A percentile compares a stretch with the other conserved stretches of the same genome.
These are phyloP conservation scores for Dothideomycetidae sp. DNA, from an alignment of 2,329 filamentous ascomycete genomes.

Conservation along the genomic window DNA sequence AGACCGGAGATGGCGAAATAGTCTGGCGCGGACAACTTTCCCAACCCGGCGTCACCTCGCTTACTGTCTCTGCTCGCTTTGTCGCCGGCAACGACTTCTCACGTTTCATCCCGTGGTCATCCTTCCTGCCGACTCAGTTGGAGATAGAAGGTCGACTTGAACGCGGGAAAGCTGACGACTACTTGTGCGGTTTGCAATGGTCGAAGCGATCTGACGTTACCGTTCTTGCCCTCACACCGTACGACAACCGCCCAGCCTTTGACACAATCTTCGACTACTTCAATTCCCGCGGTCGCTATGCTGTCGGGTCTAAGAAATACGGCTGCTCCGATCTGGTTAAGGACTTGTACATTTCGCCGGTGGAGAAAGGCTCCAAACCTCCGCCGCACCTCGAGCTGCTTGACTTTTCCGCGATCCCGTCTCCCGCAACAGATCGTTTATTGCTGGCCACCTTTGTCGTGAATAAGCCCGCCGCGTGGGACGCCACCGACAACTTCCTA, in stretches of 20 bases:
- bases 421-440: slow-evolving; percentile 56
- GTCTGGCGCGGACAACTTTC: slow-evolving; percentile 63
- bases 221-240: slow-evolving; percentile 55
- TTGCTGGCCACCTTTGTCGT: slow-evolving; percentile 78
- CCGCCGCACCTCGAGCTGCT: slow-evolving; percentile 82
- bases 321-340: slow-evolving; percentile 49
- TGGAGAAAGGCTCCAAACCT: slow-evolving; percentile 54
- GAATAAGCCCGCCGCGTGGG: slow-evolving; percentile 22
- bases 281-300: slow-evolving; percentile 64
- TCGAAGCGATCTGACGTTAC: slow-evolving; percentile 71
- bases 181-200: slow-evolving; percentile 75
- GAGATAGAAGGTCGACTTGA: slow-evolving; percentile 69
- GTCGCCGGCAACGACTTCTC: slow-evolving; percentile 72
- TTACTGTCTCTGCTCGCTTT: slow-evolving; percentile 58
- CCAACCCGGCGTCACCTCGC: slow-evolving; percentile 17
- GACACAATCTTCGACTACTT: slow-evolving; percentile 80
- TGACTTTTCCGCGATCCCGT: slow-evolving; percentile 68
- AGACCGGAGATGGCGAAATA: slow-evolving; percentile 52
- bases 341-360: slow-evolving; percentile 81
- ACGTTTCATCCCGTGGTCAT: slow-evolving; percentile 53
- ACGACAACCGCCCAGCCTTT: slow-evolving; percentile 50
- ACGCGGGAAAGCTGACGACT: slow-evolving; percentile 71
- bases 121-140: slow-evolving; percentile 56
- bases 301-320: slow-evolving; percentile 63
- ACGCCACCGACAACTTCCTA: slow-evolving; percentile 19